Base-by-base conservation (phyloP, 345 rosid genomes). In the Gossypium mustelinum region DNA sequence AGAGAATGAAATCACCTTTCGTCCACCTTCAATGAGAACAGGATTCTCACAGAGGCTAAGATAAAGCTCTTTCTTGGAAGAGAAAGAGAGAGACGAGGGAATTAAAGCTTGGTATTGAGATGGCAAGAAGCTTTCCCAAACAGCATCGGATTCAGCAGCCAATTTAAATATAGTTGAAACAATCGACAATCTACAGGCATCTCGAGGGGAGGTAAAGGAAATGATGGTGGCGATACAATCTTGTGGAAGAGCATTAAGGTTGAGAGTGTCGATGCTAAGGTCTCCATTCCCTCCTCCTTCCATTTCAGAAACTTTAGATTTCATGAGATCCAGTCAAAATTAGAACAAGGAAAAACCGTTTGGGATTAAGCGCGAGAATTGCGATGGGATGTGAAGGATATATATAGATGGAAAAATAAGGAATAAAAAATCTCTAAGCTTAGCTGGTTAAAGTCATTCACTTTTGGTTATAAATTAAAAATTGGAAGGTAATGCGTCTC, bases 101-200 rank as follows among this genome's bases (percentile, higher is more conserved):
- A 88, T 34, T 9, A 84, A 52, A 61, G 76, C 52, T 0, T 51
- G 43, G 56, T 80, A 79, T 9, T 86, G 87, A 13, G 82, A 25
- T 0, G 91, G 94, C 41, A 92, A 79, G 78, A 92, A 92, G 39
- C 50, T 57, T 4, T 79, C 84, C 97, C 96, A 89, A 5, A 92
- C 88, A n/a, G 80, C 74, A 74, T 90, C 90, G 22, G 94, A 89
- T 1, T 80, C 77, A 0, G 89, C 84, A 2, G 87, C 91, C 1
- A 81, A 85, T 68, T 77, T 83, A 43, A 87, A 85, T 0, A 64
- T 3, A 10, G 78, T 79, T 9, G 90, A 87, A 34, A 92, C 94
- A 47, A 73, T 50, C 0, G 91, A 79, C 41, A 83, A 60, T 12
- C 79, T 77, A 59, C 91, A 84, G 11, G 87, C 85, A 2, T 90